Conservation (phyloP, 306 rosid genomes). For the Lathyrus aphaca region DNA sequence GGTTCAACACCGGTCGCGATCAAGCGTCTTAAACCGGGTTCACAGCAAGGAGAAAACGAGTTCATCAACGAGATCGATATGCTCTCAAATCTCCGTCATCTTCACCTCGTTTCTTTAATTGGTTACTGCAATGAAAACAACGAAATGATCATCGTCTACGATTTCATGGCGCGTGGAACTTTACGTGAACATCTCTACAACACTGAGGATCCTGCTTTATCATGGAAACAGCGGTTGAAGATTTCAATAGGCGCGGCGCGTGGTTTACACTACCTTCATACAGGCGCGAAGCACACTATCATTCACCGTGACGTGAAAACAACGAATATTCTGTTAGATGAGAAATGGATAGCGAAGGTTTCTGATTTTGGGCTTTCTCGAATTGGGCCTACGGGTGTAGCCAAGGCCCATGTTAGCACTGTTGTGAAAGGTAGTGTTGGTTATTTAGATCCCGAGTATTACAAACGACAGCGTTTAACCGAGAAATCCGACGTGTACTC, state of each 20-base stretch:
- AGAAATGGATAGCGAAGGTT: constrained; percentile 54
- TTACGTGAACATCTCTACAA: constrained; percentile 56
- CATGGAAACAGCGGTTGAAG: constrained; percentile 55
- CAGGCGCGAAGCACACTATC: constrained; percentile 45
- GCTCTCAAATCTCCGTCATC: constrained; percentile 51
- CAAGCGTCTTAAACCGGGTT: constrained; percentile 54
- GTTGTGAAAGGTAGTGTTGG: constrained; percentile 50
- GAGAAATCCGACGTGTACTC: constrained; percentile 75
- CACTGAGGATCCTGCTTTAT: constrained; percentile 32
- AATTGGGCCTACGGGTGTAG: constrained; percentile 43
- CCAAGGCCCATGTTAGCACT: constrained; percentile 44
- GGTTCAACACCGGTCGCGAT: constrained; percentile 42
- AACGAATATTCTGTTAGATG: constrained; percentile 56
- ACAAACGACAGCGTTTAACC: constrained; percentile 44
- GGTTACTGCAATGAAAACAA: constrained; percentile 48
- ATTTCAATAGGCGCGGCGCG: constrained; percentile 56
- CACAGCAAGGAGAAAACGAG: constrained; percentile 49
- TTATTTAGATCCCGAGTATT: constrained; percentile 55
- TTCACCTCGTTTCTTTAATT: constrained; percentile 49
- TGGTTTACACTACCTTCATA: constrained; percentile 61
- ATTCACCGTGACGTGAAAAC: constrained; percentile 74
- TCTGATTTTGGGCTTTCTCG: constrained; percentile 62
- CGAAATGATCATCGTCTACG: constrained; percentile 57
- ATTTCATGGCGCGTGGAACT: constrained; percentile 59
- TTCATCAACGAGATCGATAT: constrained; percentile 56